These are phyloP conservation scores for Triglochin maritima DNA, from an alignment of 106 monocot species.

Conservation along the genomic window DNA sequence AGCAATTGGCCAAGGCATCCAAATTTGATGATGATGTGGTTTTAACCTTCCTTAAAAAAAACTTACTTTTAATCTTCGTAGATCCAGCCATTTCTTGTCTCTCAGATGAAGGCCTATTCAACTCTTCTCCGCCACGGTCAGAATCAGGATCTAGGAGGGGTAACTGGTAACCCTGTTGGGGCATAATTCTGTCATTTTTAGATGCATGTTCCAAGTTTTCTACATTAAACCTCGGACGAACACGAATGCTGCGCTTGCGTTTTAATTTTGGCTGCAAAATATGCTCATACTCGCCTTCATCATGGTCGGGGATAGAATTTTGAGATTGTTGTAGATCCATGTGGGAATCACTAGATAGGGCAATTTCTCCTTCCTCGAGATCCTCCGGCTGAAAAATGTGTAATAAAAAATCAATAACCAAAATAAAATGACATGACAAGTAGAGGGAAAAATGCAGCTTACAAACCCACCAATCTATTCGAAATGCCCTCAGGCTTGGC, in stretches of 20 bases:
- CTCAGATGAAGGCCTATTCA: constrained; percentile 20
- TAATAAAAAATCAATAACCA: background rate
- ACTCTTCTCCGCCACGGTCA: constrained; percentile 26
- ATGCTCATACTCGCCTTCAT: constrained; percentile 77
- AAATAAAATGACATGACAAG: background rate
- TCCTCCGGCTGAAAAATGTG: constrained; percentile 56
- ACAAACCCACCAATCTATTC: constrained; percentile 33
- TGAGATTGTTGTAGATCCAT: constrained; percentile 67
- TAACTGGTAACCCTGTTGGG: constrained; percentile 13
- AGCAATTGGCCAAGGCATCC: constrained; percentile 26
- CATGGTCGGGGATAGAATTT: constrained; percentile 53
- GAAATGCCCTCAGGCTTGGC: constrained; percentile 43
- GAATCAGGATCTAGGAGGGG: constrained; percentile 27
- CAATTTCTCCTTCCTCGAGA: constrained; percentile 93
- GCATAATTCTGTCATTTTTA: constrained; percentile 16
- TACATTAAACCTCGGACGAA: constrained; percentile 36
- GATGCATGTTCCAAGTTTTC: constrained; percentile 58
- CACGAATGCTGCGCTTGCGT: constrained; percentile 76
- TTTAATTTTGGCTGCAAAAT: constrained; percentile 71
- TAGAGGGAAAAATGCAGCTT: background rate
- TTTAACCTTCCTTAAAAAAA: constrained; percentile 40
- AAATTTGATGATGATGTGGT: constrained; percentile 10
- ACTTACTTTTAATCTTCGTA: constrained; percentile 36
- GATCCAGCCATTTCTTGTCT: constrained; percentile 20
- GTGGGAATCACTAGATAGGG: constrained; percentile 79